Conservation (phyloP, 345 rosid species). For the Aegle marmelos region DNA sequence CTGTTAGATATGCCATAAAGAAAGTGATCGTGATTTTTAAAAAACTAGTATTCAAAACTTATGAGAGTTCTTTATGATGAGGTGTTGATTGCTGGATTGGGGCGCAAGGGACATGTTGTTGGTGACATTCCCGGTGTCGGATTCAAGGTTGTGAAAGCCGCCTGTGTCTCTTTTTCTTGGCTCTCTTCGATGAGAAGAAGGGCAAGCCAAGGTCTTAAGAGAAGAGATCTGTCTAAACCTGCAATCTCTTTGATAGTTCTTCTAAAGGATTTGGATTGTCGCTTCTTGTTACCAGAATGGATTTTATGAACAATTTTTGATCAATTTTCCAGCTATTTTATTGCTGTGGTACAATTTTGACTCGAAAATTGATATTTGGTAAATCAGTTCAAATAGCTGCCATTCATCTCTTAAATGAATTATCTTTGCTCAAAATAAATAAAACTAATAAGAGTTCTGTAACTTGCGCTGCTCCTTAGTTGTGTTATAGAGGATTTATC, state of each 20-base stretch:
- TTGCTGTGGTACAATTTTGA: not conserved
- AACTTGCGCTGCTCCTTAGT: no score
- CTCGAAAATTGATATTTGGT: not conserved
- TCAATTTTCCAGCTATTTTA: conserved; percentile 3
- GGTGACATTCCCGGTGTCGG: conserved; percentile 89
- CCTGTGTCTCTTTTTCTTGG: conserved; percentile 74
- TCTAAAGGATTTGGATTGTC: conserved; percentile 6
- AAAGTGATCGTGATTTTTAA: no score
- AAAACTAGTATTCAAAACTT: no score
- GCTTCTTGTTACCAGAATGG: conserved; percentile 6
- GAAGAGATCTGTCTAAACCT: not conserved
- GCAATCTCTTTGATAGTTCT: not conserved
- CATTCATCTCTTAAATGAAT: not conserved
- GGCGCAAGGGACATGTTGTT: conserved; percentile 76
- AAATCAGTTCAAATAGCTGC: not conserved
- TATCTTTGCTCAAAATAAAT: not conserved
- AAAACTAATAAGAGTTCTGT: no score
- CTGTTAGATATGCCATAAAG: no score
- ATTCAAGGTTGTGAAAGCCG: conserved; percentile 81
- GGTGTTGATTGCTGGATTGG: conserved; percentile 77
- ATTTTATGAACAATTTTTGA: conserved; percentile 15
- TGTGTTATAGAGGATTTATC: no score
- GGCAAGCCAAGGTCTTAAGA: conserved; percentile 76
- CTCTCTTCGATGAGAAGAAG: conserved; percentile 77
- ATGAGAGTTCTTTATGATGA: conserved; percentile 29